Evolutionary conservation across 1,284 basidiomycete species (phyloP), one percentile per base, ranked within the genome.

Genomic region (Cryptococcus hybrid): DNA sequence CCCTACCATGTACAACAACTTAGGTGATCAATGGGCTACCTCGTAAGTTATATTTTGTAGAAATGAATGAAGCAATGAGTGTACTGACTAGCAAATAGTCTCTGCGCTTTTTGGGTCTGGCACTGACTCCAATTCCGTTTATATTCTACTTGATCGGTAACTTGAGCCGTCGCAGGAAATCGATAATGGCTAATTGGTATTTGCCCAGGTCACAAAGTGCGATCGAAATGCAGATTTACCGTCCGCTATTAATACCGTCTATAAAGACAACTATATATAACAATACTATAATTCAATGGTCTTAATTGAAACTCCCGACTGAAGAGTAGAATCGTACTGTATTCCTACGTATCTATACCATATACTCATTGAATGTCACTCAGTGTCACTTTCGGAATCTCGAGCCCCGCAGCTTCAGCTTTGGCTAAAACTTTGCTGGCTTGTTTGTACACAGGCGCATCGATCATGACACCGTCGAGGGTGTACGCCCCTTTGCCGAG

Each of bases 391-490:
- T 63, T 54, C 4, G 88, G 87, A 51, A 90, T 85, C 9, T 79
- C 67, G 52, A 90, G 73, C 0, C 85, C 84, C 3, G 88, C 88
- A 37, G 84, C 82, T 58, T 78, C 76, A 0, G 90, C 90, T 51
- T 85, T 78, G 0, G 78, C 76, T 38, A 93, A 79, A 5, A 83
- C 83, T 50, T 84, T 85, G 67, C 85, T 80, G 1, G 90, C 90
- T 68, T 90, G 88, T 73, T 90, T 89, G 57, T 93, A 81, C 87
- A 95, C 90, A 0, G 92, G 92, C 6, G 89, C 89, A 75, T 97
- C 93, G 52, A 97, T 91, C 92, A 93, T 93, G 69, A 87, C 86
- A 49, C 78, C 79, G 51, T 85, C 80, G 30, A 90, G 80, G 0
- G 84, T 85, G 54, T 86, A 84, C 1, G 88, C 88, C 3, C 88